phyloP scores from a whole-genome alignment of 2,329 filamentous ascomycete species.

The Aspergillus carbonarius region DNA sequence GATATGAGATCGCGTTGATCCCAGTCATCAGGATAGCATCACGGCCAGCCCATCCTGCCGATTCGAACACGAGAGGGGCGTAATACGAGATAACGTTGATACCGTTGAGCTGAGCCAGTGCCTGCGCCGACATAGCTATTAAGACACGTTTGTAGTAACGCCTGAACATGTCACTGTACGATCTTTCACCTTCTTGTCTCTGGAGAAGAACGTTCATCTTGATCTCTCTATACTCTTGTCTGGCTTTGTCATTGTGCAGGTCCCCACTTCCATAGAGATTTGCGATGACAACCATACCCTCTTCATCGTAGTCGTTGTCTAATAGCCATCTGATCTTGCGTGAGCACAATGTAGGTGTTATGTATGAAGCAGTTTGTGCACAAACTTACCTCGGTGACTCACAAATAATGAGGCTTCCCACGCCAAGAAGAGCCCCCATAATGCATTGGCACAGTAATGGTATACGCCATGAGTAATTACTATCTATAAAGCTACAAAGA shows the following conservation, averaged over 20 bases:
- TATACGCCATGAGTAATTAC: slow-evolving; percentile 83
- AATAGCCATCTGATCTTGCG: slow-evolving; percentile 73
- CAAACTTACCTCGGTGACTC: slow-evolving; percentile 79
- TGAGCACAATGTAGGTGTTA: slow-evolving; percentile 6
- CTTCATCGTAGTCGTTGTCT: slow-evolving; percentile 96
- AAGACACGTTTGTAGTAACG: slow-evolving; percentile 89
- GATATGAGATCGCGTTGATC: slow-evolving; percentile 88
- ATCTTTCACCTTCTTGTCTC: slow-evolving; percentile 90
- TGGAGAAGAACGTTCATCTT: slow-evolving; percentile 96
- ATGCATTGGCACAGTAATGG: slow-evolving; percentile 89
- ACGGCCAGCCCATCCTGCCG: slow-evolving; percentile 90
- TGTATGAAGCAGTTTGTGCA: not conserved
- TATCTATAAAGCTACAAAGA: slow-evolving; percentile 87
- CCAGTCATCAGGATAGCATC: slow-evolving; percentile 95
- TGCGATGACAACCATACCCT: slow-evolving; percentile 96
- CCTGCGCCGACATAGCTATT: slow-evolving; percentile 98
- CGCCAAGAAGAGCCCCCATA: slow-evolving; percentile 82
- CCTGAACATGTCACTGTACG: slow-evolving; percentile 91
- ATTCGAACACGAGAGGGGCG: slow-evolving; percentile 92
- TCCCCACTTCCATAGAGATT: slow-evolving; percentile 96
- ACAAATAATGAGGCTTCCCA: slow-evolving; percentile 89
- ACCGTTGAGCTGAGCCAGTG: slow-evolving; percentile 91
- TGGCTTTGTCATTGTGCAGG: slow-evolving; percentile 86
- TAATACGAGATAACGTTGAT: slow-evolving; percentile 99
- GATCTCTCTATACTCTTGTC: slow-evolving; percentile 96